Base-by-base conservation (phyloP, 2,329 filamentous ascomycete species). In the Colletotrichum liaoningense region DNA sequence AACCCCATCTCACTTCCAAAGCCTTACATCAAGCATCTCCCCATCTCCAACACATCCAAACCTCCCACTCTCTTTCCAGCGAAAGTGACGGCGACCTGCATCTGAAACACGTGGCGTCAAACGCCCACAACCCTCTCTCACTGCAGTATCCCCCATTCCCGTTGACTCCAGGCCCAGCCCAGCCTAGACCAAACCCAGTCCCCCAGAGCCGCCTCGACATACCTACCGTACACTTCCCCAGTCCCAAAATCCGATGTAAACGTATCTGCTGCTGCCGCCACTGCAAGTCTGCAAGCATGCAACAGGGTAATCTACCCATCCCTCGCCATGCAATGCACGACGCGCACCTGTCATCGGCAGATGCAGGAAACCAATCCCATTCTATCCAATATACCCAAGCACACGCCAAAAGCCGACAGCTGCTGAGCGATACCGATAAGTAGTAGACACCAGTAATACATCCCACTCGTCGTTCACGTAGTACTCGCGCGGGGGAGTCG, bases 21-120 rank as follows among this genome's bases (percentile, higher is more conserved):
- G 16, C 42, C 24, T 2, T 2, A 24, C 24, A 24, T 24, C 24
- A 3, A 24, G 24, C 2, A 24, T 24, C 24, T 24, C 24, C 24
- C 24, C 24, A 3, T 55, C 52, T 12, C 52, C 22, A 57, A 8
- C 12, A 16, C 46, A 8, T 2, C 9, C 22, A 42, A 42, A 1
- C 12, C 52, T 7, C 5, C 4, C 19, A 11, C 24, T 4, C 1
- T 16, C 56, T 28, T 54, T 42, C 33, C 57, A 56, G 46, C 57
- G 46, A 68, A 24, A 33, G 8, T 56, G 19, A 4, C 66, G 66
- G 66, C 66, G 57, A 63, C 52, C 33, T 55, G 67, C 67, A 69
- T 69, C 33, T 64, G 58, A 69, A 69, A 69, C 66, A 19, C 14
- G 59, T 69, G 67, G 67, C 67, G 67, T 35, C 59, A 38, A 35